A percentile compares a stretch with the other conserved stretches of the same genome.
phyloP scores from a whole-genome alignment of 192 early-diverging fungal species.

The Phycomyces nitens region DNA sequence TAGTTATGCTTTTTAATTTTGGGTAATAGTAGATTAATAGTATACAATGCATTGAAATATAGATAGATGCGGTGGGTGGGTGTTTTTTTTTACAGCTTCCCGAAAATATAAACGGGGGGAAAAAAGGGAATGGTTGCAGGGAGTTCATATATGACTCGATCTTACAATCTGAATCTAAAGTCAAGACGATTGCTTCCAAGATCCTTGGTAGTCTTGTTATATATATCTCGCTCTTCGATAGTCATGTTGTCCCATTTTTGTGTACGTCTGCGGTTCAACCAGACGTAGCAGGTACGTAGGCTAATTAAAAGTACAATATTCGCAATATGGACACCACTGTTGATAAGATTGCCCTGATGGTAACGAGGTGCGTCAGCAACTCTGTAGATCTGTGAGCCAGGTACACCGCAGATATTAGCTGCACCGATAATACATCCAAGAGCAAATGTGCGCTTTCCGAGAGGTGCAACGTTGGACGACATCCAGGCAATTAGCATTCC shows the following conservation, averaged over 20 bases:
- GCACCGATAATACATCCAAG: slow-evolving; percentile 18
- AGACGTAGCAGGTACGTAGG: no score
- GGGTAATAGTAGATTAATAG: no score
- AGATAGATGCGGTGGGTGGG: no score
- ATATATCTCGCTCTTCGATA: slow-evolving; percentile 42
- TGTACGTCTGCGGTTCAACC: slow-evolving; percentile 20
- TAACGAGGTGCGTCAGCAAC: slow-evolving; percentile 46
- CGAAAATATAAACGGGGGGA: no score
- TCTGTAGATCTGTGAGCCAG: slow-evolving; percentile 27
- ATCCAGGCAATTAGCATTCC: slow-evolving; percentile 25
- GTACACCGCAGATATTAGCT: slow-evolving; percentile 24
- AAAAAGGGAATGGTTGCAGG: no score
- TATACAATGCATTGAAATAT: no score
- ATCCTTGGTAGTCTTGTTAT: slow-evolving; percentile 43
- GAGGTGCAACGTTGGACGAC: slow-evolving; percentile 26
- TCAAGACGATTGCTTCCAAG: slow-evolving; percentile 48
- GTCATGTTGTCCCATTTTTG: slow-evolving; percentile 44
- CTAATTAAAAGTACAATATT: no score
- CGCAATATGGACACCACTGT: slow-evolving; percentile 32
- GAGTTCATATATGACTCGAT: no score
- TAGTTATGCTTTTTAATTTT: no score
- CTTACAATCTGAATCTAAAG: slow-evolving; percentile 26
- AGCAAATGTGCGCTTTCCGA: slow-evolving; percentile 27
- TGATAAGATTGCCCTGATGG: slow-evolving; percentile 46
- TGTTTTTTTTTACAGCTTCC: no score